phyloP scores from a whole-genome alignment of 345 rosid genomes.

The Mercurialis annua region DNA sequence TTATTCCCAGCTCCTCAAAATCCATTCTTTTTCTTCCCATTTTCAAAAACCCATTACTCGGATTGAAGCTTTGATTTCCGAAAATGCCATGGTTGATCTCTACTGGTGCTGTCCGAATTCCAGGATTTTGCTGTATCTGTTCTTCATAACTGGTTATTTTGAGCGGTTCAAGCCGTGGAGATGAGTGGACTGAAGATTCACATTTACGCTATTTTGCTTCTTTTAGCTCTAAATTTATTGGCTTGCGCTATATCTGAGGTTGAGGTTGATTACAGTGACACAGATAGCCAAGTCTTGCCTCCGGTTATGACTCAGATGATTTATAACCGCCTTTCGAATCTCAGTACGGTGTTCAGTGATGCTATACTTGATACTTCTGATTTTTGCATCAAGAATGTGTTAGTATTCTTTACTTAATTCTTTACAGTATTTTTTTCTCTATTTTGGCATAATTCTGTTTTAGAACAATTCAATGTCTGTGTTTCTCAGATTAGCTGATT shows the following conservation, averaged over 20 bases:
- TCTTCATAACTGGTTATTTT: slow-evolving; percentile 13
- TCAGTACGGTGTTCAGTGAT: slow-evolving; percentile 36
- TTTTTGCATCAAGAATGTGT: slow-evolving; percentile 75
- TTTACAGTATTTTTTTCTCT: background rate
- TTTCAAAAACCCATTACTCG: background rate
- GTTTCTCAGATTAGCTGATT: slow-evolving; percentile 57
- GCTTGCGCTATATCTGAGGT: slow-evolving; percentile 34
- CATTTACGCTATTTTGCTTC: slow-evolving; percentile 27
- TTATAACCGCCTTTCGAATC: slow-evolving; percentile 52
- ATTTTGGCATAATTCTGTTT: background rate
- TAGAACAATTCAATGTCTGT: slow-evolving; percentile 5
- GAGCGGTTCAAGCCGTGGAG: slow-evolving; percentile 22
- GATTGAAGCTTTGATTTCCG: background rate
- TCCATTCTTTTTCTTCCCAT: no score
- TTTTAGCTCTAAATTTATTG: slow-evolving; percentile 30
- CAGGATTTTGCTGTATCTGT: slow-evolving; percentile 9
- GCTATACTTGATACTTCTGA: slow-evolving; percentile 42
- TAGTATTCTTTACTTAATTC: slow-evolving; percentile 27
- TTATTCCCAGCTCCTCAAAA: background rate
- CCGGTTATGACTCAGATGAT: slow-evolving; percentile 47
- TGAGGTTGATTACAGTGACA: slow-evolving; percentile 59
- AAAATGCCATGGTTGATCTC: slow-evolving; percentile 35
- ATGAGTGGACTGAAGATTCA: slow-evolving; percentile 34
- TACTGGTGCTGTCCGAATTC: slow-evolving; percentile 12
- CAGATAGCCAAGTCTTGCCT: slow-evolving; percentile 48